These are phyloP conservation scores for Tripterygium wilfordii DNA, from an alignment of 177 flowering plant genomes.

Conservation along the genomic window DNA sequence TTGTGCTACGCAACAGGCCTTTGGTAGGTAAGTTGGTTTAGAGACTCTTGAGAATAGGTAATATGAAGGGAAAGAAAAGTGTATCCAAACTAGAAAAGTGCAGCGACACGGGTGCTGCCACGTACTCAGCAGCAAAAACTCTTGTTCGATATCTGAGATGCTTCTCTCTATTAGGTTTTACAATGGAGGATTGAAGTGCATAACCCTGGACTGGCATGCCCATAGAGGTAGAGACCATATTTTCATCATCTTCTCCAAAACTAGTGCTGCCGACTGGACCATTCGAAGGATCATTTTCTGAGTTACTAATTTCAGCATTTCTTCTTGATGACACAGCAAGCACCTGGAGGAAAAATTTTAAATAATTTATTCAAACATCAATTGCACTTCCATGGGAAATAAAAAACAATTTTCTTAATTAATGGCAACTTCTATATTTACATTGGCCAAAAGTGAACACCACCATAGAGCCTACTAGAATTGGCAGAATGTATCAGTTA, in stretches of 20 bases:
- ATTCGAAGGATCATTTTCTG: conserved; percentile 33
- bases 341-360: conserved; percentile 45
- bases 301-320: conserved; percentile 19
- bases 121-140: conserved; percentile 98
- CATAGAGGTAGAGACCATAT: conserved; percentile 67
- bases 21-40: too few species aligned
- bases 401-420: too few species aligned
- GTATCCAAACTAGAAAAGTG: background rate
- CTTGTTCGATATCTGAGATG: conserved; percentile 89
- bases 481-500: too few species aligned
- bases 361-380: conserved; percentile 6
- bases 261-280: conserved; percentile 39
- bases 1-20: too few species aligned
- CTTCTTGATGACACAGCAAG: conserved; percentile 58
- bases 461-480: too few species aligned
- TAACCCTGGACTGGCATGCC: conserved; percentile 23
- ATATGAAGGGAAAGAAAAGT: background rate
- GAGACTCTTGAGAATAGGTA: too few species aligned
- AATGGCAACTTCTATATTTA: too few species aligned
- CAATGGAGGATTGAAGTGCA: conserved; percentile 25
- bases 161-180: conserved; percentile 37
- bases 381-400: too few species aligned
- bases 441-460: too few species aligned
- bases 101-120: conserved; percentile 7
- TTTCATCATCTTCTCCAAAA: conserved; percentile 81